Evolutionary conservation across 306 rosid species (phyloP), one percentile per base, ranked within the genome.

Genomic region (Cucumis hystrix): DNA sequence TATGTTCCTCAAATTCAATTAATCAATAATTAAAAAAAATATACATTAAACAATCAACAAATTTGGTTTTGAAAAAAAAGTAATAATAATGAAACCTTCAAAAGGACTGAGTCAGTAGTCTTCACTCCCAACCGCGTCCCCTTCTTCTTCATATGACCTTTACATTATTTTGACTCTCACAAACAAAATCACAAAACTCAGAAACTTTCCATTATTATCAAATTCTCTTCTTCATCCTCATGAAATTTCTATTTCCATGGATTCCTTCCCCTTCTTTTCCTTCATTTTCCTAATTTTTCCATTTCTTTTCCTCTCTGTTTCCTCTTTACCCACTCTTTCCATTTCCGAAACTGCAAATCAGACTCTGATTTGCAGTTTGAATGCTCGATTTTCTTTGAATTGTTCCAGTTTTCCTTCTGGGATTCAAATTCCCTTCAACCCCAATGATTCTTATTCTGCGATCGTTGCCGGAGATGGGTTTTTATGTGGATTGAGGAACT

Each of bases 391-490:
- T 39, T 82, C 80, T 75, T 87, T 89, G 20, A 90, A 88, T 58
- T 95, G 98, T 69, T 87, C 91, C 0, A 82, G 82, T 70, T 89
- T 89, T 23, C 89, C 92, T 20, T 35, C 74, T 7, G 83, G 81
- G 56, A 68, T 80, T 68, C 78, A 6, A 35, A 81, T 87, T 68
- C 73, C 75, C 23, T 4, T 78, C 2, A 66, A 41, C 64, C 56
- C 87, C 20, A 80, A 69, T 17, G 20, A 52, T 40, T 80, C 91
- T 3, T 89, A 76, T 62, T 80, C 87, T 12, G 89, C 84, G 71
- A 80, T 89, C 63, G 96, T 86, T 5, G 88, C 89, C 13, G 98
- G 98, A 68, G 33, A 87, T 54, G 96, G 91, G 11, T 95, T 90
- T 67, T 4, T 92, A 1, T 95, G 97, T 66, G 91, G 84, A 7